Conservation (phyloP, 2,329 filamentous ascomycete genomes). For the Trichoderma koningiopsis region DNA sequence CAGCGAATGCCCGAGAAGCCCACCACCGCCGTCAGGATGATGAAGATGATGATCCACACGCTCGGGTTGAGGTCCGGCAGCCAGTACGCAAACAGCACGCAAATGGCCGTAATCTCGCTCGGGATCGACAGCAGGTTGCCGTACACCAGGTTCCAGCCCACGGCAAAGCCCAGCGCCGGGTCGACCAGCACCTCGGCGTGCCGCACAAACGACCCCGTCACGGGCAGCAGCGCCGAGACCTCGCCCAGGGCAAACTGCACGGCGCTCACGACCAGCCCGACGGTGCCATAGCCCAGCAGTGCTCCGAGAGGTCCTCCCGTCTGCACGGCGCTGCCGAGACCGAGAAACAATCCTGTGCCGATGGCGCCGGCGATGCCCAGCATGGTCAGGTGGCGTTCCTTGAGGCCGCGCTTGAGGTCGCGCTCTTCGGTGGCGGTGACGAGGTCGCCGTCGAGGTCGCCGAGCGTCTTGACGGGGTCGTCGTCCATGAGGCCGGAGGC, state of each 20-base stretch:
- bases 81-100: constrained; percentile 66
- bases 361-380: constrained; percentile 64
- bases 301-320: constrained; percentile 53
- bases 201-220: constrained; percentile 64
- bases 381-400: constrained; percentile 58
- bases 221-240: constrained; percentile 60
- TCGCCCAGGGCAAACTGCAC: constrained; percentile 63
- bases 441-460: constrained; percentile 44
- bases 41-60: constrained; percentile 53
- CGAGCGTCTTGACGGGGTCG: constrained; percentile 5
- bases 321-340: constrained; percentile 56
- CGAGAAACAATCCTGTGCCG: constrained; percentile 63
- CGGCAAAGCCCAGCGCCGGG: constrained; percentile 59
- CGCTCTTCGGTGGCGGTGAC: constrained; percentile 52
- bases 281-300: constrained; percentile 56
- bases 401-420: constrained; percentile 47
- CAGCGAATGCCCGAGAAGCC: constrained; percentile 60
- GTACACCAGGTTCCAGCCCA: constrained; percentile 59
- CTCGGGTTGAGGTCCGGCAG: constrained; percentile 54
- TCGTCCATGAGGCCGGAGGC: neutral
- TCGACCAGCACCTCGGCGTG: constrained; percentile 64
- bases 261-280: constrained; percentile 59
- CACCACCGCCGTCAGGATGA: constrained; percentile 57
- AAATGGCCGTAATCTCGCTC: constrained; percentile 64
- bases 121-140: constrained; percentile 57